phyloP scores from a whole-genome alignment of 2,329 filamentous ascomycete species.

The Botrytis sinoallii region DNA sequence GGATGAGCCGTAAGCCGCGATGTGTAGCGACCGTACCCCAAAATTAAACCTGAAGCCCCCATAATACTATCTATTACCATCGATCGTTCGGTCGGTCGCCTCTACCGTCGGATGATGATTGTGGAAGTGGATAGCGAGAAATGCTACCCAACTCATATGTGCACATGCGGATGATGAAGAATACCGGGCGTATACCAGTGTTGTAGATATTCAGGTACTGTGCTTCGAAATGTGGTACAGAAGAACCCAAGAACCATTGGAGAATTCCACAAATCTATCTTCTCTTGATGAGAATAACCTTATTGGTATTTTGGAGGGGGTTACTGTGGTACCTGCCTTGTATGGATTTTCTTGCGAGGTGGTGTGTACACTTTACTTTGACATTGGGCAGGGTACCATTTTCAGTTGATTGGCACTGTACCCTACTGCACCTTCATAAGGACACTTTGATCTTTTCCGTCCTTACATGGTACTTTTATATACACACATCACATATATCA shows the following conservation, averaged over 20 bases:
- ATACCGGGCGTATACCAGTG: not conserved
- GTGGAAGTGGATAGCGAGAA: not conserved
- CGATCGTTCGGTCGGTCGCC: slow-evolving; percentile 2
- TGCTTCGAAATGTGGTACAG: not conserved
- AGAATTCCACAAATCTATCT: not conserved
- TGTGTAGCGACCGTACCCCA: slow-evolving; percentile 4
- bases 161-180: not conserved
- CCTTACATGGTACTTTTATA: not conserved
- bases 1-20: not conserved
- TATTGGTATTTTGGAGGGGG: not conserved
- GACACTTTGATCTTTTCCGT: not conserved
- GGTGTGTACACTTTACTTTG: not conserved
- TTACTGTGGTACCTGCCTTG: not conserved
- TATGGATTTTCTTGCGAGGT: not conserved
- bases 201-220: slow-evolving; percentile 1
- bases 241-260: slow-evolving; percentile 4
- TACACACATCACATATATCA: not conserved
- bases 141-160: not conserved
- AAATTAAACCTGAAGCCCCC: not conserved
- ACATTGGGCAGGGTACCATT: not conserved
- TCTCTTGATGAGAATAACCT: not conserved
- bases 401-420: not conserved
- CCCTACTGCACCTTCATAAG: not conserved
- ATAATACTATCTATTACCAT: not conserved
- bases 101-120: not conserved